These are phyloP conservation scores for Verticillium alfalfae DNA, from an alignment of 2,329 filamentous ascomycete species.

Conservation along the genomic window DNA sequence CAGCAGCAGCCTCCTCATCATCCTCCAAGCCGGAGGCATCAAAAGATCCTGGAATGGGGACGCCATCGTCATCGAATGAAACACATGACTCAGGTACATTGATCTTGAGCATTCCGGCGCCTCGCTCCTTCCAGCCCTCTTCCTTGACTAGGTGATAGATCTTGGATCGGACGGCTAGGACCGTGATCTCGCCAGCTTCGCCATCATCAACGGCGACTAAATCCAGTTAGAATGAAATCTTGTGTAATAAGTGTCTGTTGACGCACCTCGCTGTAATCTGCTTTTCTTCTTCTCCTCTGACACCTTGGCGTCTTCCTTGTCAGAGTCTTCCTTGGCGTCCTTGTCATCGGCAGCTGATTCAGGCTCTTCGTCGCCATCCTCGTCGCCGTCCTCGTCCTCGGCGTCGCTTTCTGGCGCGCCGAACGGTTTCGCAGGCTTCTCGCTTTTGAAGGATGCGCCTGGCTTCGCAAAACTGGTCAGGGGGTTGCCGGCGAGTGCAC, in stretches of 20 bases:
- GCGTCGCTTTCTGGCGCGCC: conserved; percentile 67
- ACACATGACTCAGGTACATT: conserved; percentile 62
- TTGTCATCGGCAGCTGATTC: conserved; percentile 32
- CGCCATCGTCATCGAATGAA: conserved; percentile 47
- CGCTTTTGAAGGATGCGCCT: conserved; percentile 44
- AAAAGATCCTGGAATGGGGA: conserved; percentile 46
- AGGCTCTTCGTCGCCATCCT: conserved; percentile 30
- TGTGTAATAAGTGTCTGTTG: background rate
- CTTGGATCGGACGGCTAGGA: conserved; percentile 74
- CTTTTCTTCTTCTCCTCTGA: conserved; percentile 62
- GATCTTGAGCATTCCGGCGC: conserved; percentile 76
- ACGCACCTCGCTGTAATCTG: conserved; percentile 61
- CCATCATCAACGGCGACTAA: conserved; percentile 73
- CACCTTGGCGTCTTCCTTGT: conserved; percentile 46
- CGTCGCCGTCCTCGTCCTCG: conserved; percentile 42
- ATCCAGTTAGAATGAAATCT: conserved; percentile 17
- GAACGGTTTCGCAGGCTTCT: conserved; percentile 66
- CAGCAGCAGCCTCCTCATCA: conserved; percentile 27
- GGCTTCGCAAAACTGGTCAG: conserved; percentile 68
- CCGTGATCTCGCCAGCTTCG: conserved; percentile 74
- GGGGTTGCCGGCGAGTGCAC: conserved; percentile 31
- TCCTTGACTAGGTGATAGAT: conserved; percentile 73
- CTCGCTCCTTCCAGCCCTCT: conserved; percentile 83
- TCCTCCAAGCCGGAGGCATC: conserved; percentile 47
- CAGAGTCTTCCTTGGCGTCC: conserved; percentile 46